Base-by-base conservation (phyloP, 2,329 filamentous ascomycete species). In the Byssothecium circinans region DNA sequence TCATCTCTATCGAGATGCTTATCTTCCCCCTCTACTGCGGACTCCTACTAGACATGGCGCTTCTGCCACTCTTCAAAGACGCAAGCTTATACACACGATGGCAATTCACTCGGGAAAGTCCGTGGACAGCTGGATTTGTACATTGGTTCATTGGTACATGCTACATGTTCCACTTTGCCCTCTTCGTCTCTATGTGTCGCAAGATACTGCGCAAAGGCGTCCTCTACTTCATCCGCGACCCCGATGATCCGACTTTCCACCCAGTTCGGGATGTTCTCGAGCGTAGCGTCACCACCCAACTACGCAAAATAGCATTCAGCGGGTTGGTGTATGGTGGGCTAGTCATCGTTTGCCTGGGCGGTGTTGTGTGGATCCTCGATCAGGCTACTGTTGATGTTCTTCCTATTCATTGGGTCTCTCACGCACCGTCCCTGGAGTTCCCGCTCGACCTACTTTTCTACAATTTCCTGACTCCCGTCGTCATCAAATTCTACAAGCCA, bases 141-240 rank as follows among this genome's bases (percentile, higher is more conserved):
- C 94, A 99, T 70, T 99, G 94, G 94, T 99, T 99, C 65, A 87
- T 96, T 47, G 94, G 94, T 40, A 99, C 94, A 3, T 95, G 91
- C 54, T 99, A 99, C 72, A 99, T 99, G 95, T 99, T 99, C 74
- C 94, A 99, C 69, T 99, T 99, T 68, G 94, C 94, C 4, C 81
- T 99, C 2, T 99, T 99, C 67, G 94, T 99, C 15, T 95, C 91
- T 47, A 97, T 99, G 91, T 99, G 94, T 72, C 86, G 94, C 53
- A 96, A 96, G 75, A 96, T 97, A 49, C 89, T 99, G 86, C 86
- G 94, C 54, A 90, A 85, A 58, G 94, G 94, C 42, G 94, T 99
- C 33, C 78, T 99, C 49, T 97, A 96, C 75, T 99, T 99, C 70
- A 99, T 99, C 61, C 85, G 94, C 53, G 95, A 99, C 69, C 94